phyloP scores from a whole-genome alignment of 2,329 filamentous ascomycete genomes.

The Hawksworthiomyces lignivorus region DNA sequence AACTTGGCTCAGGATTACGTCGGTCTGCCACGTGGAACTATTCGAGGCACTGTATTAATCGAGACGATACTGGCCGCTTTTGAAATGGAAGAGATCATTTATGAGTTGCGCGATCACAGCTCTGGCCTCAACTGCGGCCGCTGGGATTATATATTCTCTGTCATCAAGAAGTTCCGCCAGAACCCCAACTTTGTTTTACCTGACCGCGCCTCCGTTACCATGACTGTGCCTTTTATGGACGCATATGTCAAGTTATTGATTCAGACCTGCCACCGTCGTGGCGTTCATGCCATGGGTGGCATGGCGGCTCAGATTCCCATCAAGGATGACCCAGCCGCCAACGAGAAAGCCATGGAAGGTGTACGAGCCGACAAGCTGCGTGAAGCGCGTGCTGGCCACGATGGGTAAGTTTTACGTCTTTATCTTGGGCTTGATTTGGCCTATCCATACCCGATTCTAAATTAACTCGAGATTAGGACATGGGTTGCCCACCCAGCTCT shows the following conservation, averaged over 20 bases:
- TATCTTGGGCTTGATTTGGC: not conserved
- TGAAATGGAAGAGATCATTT: constrained; percentile 99
- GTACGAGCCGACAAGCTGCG: constrained; percentile 94
- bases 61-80: constrained; percentile 97
- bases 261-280: constrained; percentile 93
- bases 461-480: too few relatives aligned
- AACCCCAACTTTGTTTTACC: constrained; percentile 90
- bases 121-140: constrained; percentile 95
- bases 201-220: constrained; percentile 84
- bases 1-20: constrained; percentile 92
- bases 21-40: constrained; percentile 81
- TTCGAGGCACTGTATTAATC: constrained; percentile 90
- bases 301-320: constrained; percentile 99
- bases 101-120: constrained; percentile 94
- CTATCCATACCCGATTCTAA: too few relatives aligned
- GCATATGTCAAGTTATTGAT: constrained; percentile 95
- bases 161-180: constrained; percentile 98
- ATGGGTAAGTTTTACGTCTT: too few relatives aligned
- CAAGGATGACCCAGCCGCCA: constrained; percentile 85
- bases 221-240: constrained; percentile 98
- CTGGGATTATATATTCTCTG: constrained; percentile 99
- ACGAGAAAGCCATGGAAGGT: constrained; percentile 88
- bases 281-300: constrained; percentile 97
- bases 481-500: constrained; percentile 97
- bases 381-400: constrained; percentile 89